Evolutionary conservation across 306 rosid species (phyloP).

Genomic region (Medicago arabica): DNA sequence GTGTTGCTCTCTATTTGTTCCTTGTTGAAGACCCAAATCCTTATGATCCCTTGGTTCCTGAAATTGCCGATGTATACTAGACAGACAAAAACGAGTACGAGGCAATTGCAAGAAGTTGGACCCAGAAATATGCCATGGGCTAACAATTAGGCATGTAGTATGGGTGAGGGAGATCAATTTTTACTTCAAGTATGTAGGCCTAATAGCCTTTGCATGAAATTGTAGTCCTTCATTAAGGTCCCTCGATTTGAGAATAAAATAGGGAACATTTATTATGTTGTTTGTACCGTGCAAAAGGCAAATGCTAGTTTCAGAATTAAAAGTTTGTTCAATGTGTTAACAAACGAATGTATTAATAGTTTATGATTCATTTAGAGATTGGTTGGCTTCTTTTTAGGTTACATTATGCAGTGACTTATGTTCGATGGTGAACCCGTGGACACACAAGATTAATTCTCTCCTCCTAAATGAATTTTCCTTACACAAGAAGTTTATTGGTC

Average conservation of each 20-base stretch:
- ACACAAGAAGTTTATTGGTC: too few species aligned
- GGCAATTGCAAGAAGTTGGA: constrained; percentile 83
- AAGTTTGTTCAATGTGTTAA: constrained; percentile 12
- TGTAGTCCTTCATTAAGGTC: constrained; percentile 39
- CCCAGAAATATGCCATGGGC: constrained; percentile 89
- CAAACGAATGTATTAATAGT: neutral
- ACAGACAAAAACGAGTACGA: constrained; percentile 78
- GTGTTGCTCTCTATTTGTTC: constrained; percentile 81
- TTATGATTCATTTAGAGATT: too few species aligned
- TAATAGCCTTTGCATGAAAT: constrained; percentile 49
- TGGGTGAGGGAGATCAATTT: too few species aligned
- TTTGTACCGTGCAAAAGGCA: constrained; percentile 49
- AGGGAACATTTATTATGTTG: constrained; percentile 43
- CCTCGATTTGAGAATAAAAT: constrained; percentile 37
- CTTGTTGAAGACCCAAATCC: constrained; percentile 79
- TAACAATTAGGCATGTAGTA: constrained; percentile 35
- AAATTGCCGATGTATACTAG: constrained; percentile 90
- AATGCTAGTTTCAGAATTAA: constrained; percentile 38
- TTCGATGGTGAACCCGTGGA: too few species aligned
- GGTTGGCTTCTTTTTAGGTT: too few species aligned
- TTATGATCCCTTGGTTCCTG: constrained; percentile 76
- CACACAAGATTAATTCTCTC: too few species aligned
- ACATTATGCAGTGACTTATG: too few species aligned
- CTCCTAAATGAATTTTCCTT: too few species aligned
- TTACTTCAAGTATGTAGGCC: too few species aligned